Conservation (phyloP, 192 early-diverging fungal genomes). For the Dissophora ornata region DNA sequence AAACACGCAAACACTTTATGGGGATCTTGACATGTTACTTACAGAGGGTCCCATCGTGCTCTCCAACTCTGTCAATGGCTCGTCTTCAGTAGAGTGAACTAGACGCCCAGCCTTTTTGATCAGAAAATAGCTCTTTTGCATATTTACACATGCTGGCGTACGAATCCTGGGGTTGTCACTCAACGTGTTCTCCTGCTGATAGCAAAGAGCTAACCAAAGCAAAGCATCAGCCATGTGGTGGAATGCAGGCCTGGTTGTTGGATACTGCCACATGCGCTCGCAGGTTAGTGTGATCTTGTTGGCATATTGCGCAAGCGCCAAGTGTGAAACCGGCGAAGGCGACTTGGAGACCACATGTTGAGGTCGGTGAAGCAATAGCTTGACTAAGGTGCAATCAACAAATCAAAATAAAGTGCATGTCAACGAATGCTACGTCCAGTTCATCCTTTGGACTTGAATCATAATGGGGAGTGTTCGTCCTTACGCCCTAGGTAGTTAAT, state of each 20-base stretch:
- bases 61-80: slow-evolving; percentile 42
- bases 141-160: slow-evolving; percentile 47
- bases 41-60: slow-evolving; percentile 11
- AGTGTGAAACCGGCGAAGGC: slow-evolving; percentile 19
- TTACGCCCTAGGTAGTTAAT: slow-evolving; percentile 47
- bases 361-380: slow-evolving; percentile 40
- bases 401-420: not conserved
- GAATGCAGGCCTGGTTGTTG: slow-evolving; percentile 34
- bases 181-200: slow-evolving; percentile 53
- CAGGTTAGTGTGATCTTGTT: slow-evolving; percentile 49
- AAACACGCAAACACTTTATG: too few relatives aligned
- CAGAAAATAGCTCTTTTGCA: slow-evolving; percentile 52
- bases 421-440: too few relatives aligned
- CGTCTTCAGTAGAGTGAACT: slow-evolving; percentile 40
- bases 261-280: slow-evolving; percentile 48
- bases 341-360: slow-evolving; percentile 44
- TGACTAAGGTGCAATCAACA: slow-evolving; percentile 13
- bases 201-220: slow-evolving; percentile 48
- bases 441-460: too few relatives aligned
- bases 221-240: slow-evolving; percentile 33
- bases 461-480: not conserved
- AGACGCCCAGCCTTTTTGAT: slow-evolving; percentile 49
- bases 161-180: slow-evolving; percentile 51
- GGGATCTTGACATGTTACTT: too few relatives aligned
- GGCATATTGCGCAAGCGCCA: slow-evolving; percentile 34